These are phyloP conservation scores for Ogataea sp. DNA, from an alignment of 805 yeast species.

Conservation along the genomic window DNA sequence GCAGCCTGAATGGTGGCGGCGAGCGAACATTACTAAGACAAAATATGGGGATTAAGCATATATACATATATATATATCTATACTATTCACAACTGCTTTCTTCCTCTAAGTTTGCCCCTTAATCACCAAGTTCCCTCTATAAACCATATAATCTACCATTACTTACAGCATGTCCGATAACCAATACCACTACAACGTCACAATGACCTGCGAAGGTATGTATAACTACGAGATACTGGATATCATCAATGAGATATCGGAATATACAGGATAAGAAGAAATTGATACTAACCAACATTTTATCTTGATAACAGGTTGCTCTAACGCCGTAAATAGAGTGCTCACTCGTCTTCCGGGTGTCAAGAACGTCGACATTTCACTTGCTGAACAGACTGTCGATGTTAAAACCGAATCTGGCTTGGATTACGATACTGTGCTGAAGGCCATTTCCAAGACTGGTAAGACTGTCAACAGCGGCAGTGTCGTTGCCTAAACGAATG, in stretches of 20 bases:
- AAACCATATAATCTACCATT: too few relatives aligned
- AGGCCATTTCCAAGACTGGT: constrained; percentile 83
- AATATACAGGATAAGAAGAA: too few relatives aligned
- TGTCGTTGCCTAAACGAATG: constrained; percentile 29
- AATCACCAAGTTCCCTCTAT: too few relatives aligned
- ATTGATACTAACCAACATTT: too few relatives aligned
- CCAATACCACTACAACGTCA: constrained; percentile 72
- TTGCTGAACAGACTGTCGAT: constrained; percentile 75
- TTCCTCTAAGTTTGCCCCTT: too few relatives aligned
- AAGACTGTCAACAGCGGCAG: constrained; percentile 69
- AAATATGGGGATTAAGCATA: too few relatives aligned
- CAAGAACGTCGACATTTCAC: constrained; percentile 59
- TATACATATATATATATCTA: background rate
- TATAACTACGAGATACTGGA: too few relatives aligned
- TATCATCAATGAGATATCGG: too few relatives aligned
- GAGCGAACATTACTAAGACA: too few relatives aligned
- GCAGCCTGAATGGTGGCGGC: too few relatives aligned
- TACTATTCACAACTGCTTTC: too few relatives aligned
- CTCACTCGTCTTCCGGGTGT: constrained; percentile 69
- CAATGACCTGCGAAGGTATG: constrained; percentile 72
- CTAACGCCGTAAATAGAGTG: constrained; percentile 77
- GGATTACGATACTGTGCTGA: constrained; percentile 71
- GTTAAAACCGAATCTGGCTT: constrained; percentile 51
- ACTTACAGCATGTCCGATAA: constrained; percentile 42
- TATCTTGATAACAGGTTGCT: constrained; percentile 67